Base-by-base conservation (phyloP, 1,284 basidiomycete species). In the Sporisorium sorghi region DNA sequence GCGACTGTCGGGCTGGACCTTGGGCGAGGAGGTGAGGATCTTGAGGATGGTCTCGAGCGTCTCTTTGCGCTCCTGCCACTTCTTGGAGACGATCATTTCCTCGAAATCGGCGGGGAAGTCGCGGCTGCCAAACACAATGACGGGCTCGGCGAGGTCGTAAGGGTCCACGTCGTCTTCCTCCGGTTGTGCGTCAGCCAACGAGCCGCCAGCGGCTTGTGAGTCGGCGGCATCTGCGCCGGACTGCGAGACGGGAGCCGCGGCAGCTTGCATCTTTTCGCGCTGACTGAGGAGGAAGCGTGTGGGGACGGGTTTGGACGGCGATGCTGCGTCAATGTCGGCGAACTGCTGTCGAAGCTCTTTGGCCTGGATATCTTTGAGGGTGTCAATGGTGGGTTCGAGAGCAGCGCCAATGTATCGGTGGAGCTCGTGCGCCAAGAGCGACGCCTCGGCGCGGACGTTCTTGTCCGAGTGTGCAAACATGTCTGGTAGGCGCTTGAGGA, bases 311-410 rank as follows among this genome's bases (percentile, higher is more conserved):
- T 92, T 91, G 0, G 93, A 93, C 74, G 91, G 91, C 1, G 91
- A 91, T 33, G 91, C 90, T 51, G 89, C 90, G 79, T 97, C 94
- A 87, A 96, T 88, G 30, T 85, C 86, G 71, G 93, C 93, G 80
- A 97, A 99, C 0, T 90, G 88, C 82, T 97, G 95, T 79, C 93
- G 93, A 66, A 99, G 86, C 82, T 99, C 97, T 84, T 97, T 95
- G 44, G 95, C 90, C 85, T 99, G 97, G n/a, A 99, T 94, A 0
- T 97, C 94, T 85, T 99, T 99, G 69, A 99, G 88, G 75, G 97
- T 93, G n/a, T 89, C 87, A 11, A 99, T 87, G 86, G 91, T 93
- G 46, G 94, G 90, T 58, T 94, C 91, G 66, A 99, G 91, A 0
- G 91, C 92, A 1, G 91, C 87, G 23, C 97, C 97, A 73, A 99